These are phyloP conservation scores for Coemansia sp. DNA, from an alignment of 192 early-diverging fungal genomes.

Conservation along the genomic window DNA sequence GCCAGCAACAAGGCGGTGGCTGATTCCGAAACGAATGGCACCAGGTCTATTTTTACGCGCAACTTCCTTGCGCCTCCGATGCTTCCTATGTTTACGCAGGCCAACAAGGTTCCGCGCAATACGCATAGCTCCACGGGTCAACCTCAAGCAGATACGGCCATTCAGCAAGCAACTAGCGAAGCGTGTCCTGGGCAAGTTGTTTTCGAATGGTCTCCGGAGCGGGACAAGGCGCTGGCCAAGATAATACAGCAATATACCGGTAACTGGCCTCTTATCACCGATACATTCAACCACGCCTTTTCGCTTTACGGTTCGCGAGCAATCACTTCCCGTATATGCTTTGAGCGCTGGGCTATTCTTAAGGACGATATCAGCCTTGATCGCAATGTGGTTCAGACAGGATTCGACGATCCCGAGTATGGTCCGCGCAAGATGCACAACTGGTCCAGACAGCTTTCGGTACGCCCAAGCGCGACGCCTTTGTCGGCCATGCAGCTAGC, in stretches of 20 bases:
- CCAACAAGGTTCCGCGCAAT: conserved; percentile 37
- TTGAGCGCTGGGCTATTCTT: conserved; percentile 46
- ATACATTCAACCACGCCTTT: conserved; percentile 44
- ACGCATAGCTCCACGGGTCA: conserved; percentile 24
- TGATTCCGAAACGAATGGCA: conserved; percentile 24
- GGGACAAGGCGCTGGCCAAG: conserved; percentile 44
- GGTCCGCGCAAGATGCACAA: conserved; percentile 25
- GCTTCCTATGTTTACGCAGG: conserved; percentile 50
- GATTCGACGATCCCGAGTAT: conserved; percentile 51
- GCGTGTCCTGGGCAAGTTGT: conserved; percentile 49
- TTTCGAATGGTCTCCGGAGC: conserved; percentile 48
- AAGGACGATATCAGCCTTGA: conserved; percentile 47
- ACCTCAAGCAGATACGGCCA: conserved; percentile 37
- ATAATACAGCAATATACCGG: conserved; percentile 48
- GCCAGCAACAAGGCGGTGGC: not conserved
- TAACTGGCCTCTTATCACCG: conserved; percentile 50
- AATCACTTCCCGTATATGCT: conserved; percentile 34
- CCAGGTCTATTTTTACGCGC: conserved; percentile 43
- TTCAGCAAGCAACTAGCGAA: conserved; percentile 39
- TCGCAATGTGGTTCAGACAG: conserved; percentile 36
- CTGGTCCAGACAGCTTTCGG: conserved; percentile 30
- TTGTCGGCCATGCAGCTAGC: conserved; percentile 49
- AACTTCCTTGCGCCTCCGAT: conserved; percentile 46
- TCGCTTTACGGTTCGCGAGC: conserved; percentile 38
- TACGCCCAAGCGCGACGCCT: conserved; percentile 20